phyloP scores from a whole-genome alignment of 2,329 filamentous ascomycete species.

The Aspergillus intermedius region DNA sequence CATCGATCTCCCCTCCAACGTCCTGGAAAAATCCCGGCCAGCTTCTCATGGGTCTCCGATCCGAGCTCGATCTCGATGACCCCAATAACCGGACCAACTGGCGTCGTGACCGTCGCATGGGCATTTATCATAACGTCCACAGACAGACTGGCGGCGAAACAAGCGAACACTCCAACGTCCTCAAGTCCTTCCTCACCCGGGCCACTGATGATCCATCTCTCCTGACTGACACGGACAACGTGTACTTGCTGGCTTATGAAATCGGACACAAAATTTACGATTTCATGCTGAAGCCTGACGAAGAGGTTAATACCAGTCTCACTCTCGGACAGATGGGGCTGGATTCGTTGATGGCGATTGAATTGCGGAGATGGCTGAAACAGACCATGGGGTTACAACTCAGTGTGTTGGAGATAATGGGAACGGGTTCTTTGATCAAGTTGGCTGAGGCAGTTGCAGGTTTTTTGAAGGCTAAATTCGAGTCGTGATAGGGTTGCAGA shows the following conservation, averaged over 20 bases:
- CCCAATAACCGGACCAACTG: not conserved
- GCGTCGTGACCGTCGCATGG: not conserved
- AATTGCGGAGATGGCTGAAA: conserved; percentile 1
- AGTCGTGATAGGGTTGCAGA: too few relatives aligned
- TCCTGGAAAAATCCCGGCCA: not conserved
- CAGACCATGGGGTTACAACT: not conserved
- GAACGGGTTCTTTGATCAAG: not conserved
- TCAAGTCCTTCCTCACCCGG: not conserved
- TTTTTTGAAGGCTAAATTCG: not conserved
- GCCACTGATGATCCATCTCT: not conserved
- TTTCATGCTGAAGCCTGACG: not conserved
- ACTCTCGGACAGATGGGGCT: not conserved
- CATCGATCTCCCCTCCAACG: too few relatives aligned
- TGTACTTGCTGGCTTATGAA: not conserved
- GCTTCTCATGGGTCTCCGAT: not conserved
- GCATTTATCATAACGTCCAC: not conserved
- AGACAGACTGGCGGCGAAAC: not conserved
- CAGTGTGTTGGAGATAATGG: conserved; percentile 1
- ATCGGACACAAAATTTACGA: not conserved
- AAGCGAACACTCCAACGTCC: not conserved
- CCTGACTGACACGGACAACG: not conserved
- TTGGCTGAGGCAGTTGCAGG: not conserved
- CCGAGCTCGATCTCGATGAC: not conserved
- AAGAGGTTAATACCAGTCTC: not conserved
- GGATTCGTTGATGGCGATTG: conserved; percentile 4